Evolutionary conservation across 257 asterid species (phyloP), one percentile per base, ranked within the genome.

Genomic region (Fraxinus cuspidata): DNA sequence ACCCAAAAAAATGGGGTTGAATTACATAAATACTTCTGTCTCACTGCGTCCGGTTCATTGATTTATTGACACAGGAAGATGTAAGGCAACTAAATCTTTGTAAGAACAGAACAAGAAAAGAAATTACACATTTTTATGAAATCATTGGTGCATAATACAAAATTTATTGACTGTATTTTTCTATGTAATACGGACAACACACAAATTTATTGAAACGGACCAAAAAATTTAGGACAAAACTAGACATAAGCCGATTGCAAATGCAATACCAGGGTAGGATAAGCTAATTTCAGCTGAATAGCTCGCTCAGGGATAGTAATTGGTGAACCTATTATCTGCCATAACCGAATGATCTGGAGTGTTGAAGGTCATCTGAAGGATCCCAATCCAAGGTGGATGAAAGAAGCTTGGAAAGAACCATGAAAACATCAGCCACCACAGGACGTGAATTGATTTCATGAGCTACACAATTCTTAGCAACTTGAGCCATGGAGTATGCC

Each of bases 321-420:
- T 0, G 7, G 18, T 63, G 34, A 25, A 63, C 68, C 67, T 60
- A 67, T 72, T 58, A 71, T 82, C 86, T 75, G 16, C 78, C 73
- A 15, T 35, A 28, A 65, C 80, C 71, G 35, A 77, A 23, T 13
- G 90, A 88, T 68, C 83, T 75, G 0, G 86, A 81, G 25, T 44
- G 70, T 21, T 81, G 71, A 70, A 77, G 73, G 27, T 87, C 85
- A 21, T 77, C 81, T 3, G 91, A 85, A 40, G 91, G 90, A 83
- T 88, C 91, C 90, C 95, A 90, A 25, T 90, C 95, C 85, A 87
- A 27, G 29, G 88, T 83, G 10, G 86, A 77, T 0, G 87, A 81
- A 13, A 81, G 82, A 23, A 90, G 78, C 74, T 81, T 81, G 29
- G 95, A 87, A 6, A 90, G 81, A 27, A 76, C 81, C 79, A 85